phyloP scores from a whole-genome alignment of 179 eudicot genomes.

The Monotropa hypopitys region DNA sequence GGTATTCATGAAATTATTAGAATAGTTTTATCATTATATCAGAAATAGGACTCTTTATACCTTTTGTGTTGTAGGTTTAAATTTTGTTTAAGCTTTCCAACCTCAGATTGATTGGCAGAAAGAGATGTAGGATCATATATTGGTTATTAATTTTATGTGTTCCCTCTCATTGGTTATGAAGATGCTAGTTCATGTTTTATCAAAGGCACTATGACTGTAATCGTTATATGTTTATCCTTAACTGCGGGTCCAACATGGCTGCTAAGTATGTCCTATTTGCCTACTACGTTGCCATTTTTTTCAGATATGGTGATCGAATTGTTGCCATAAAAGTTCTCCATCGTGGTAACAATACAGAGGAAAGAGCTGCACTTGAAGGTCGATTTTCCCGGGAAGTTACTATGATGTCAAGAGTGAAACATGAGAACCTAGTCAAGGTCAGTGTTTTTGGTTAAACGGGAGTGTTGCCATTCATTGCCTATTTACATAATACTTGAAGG shows the following conservation, averaged over 20 bases:
- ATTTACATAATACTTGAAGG: too few species aligned
- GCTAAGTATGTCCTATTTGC: neutral
- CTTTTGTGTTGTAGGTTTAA: neutral
- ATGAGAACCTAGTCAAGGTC: slow-evolving; percentile 86
- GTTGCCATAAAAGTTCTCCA: slow-evolving; percentile 92
- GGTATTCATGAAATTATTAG: too few species aligned
- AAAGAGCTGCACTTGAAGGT: slow-evolving; percentile 56
- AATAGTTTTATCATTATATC: too few species aligned
- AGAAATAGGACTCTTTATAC: too few species aligned
- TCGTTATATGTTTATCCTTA: too few species aligned
- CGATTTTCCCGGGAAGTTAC: slow-evolving; percentile 84
- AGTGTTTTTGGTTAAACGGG: too few species aligned
- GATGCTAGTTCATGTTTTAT: too few species aligned
- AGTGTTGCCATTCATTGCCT: too few species aligned
- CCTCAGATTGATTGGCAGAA: neutral
- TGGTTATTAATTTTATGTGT: too few species aligned
- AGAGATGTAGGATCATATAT: too few species aligned
- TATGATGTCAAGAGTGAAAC: slow-evolving; percentile 91
- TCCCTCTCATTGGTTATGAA: neutral
- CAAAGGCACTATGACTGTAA: too few species aligned
- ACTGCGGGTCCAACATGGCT: neutral
- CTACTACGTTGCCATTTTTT: slow-evolving; percentile 1
- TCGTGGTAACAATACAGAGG: slow-evolving; percentile 64
- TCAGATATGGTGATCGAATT: slow-evolving; percentile 71
- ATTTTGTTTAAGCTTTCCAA: neutral